Evolutionary conservation across 768 basidiomycete genomes (phyloP).

Genomic region (Chalciporus sphaerocephalus): DNA sequence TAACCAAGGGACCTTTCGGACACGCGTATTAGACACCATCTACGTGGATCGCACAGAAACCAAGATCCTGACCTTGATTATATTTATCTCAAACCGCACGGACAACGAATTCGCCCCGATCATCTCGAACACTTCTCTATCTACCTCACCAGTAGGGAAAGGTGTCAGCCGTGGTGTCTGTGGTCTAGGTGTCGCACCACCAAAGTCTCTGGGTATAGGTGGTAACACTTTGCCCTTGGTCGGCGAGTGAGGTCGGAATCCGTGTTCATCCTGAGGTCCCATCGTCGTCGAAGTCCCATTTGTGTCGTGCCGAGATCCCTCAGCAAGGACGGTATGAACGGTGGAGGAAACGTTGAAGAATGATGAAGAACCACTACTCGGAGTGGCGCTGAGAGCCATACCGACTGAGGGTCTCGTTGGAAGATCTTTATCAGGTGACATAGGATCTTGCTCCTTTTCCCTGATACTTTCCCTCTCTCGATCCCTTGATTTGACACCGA

Average conservation of each 20-base stretch:
- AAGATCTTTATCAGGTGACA: constrained; percentile 44
- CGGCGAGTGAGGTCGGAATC: constrained; percentile 45
- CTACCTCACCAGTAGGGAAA: constrained; percentile 63
- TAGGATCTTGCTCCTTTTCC: constrained; percentile 40
- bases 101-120: constrained; percentile 75
- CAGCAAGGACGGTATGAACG: constrained; percentile 39
- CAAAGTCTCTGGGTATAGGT: constrained; percentile 75
- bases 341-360: constrained; percentile 78
- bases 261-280: constrained; percentile 28
- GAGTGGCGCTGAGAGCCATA: constrained; percentile 55
- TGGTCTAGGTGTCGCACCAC: constrained; percentile 14
- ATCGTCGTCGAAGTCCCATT: constrained; percentile 22
- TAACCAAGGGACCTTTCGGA: constrained; percentile 85
- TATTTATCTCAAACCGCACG: constrained; percentile 94
- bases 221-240: constrained; percentile 65
- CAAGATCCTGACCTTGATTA: constrained; percentile 76
- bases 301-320: constrained; percentile 29
- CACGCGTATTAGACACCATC: too few relatives aligned
- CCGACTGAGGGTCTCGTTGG: constrained; percentile 41
- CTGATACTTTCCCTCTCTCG: constrained; percentile 42
- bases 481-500: constrained; percentile 60
- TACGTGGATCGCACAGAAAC: background rate
- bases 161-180: constrained; percentile 46
- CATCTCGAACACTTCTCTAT: constrained; percentile 64
- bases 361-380: constrained; percentile 75